Percentiles rank a stretch among this genome's conserved stretches.
Conservation (phyloP, 1,139 yeast genomes). For the Arxiozyma telluris region DNA sequence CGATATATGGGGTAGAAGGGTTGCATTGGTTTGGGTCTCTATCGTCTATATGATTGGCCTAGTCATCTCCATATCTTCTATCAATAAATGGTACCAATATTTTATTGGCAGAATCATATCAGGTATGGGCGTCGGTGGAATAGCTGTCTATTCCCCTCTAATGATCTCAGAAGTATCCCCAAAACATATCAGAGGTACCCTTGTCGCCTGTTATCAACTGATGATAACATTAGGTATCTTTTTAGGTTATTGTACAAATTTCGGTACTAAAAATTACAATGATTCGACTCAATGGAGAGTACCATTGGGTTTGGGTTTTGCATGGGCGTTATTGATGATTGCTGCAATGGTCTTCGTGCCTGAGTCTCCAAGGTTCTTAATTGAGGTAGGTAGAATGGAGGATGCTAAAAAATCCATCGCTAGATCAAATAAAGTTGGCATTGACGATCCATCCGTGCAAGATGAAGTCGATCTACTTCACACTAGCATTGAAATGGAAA, state of each 20-base stretch:
- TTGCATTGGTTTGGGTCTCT: constrained; percentile 7
- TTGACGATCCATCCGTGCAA: constrained; percentile 10
- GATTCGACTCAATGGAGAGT: constrained; percentile 14
- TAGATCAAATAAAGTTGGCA: constrained; percentile 42
- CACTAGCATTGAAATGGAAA: constrained; percentile 9
- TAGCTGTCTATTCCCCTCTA: constrained; percentile 52
- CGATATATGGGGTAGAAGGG: constrained; percentile 7
- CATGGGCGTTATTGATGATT: constrained; percentile 12
- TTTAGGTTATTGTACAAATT: constrained; percentile 13
- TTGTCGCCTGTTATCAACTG: constrained; percentile 11
- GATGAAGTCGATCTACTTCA: constrained; percentile 9
- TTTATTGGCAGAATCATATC: constrained; percentile 35
- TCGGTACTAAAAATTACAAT: constrained; percentile 10
- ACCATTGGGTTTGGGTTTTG: constrained; percentile 12
- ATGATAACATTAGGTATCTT: constrained; percentile 14
- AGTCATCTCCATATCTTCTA: constrained; percentile 11
- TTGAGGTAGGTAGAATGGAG: constrained; percentile 9
- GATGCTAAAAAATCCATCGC: constrained; percentile 54
- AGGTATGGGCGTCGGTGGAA: constrained; percentile 56
- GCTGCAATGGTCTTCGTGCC: constrained; percentile 11
- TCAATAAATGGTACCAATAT: constrained; percentile 10
- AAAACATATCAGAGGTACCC: constrained; percentile 42
- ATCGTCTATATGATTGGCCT: constrained; percentile 12
- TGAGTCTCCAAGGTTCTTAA: constrained; percentile 12
- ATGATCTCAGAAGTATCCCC: constrained; percentile 59